Percentiles rank a stretch among this genome's conserved stretches.
Conservation (phyloP, 108 stramenopile genomes). For the Ochromonas danica region DNA sequence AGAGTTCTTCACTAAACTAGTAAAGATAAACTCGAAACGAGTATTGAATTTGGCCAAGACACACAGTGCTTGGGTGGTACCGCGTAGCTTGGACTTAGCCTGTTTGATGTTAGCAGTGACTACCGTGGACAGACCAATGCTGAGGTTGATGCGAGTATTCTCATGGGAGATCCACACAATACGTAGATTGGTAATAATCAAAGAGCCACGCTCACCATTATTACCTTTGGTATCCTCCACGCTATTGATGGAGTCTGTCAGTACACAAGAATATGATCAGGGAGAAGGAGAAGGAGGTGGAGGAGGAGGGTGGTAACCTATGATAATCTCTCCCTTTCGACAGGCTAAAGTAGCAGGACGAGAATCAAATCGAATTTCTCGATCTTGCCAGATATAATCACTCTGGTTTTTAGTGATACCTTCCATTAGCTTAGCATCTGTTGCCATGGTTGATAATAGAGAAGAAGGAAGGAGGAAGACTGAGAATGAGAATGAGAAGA, state of each 20-base stretch:
- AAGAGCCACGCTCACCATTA: conserved; percentile 50
- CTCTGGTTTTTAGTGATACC: conserved; percentile 1
- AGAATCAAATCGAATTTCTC: conserved; percentile 62
- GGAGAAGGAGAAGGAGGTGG: no score
- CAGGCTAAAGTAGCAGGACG: conserved; percentile 25
- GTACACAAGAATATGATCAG: no score
- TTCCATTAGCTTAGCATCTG: no score
- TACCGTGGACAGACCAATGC: conserved; percentile 52
- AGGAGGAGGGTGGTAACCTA: conserved; percentile 25
- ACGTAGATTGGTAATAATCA: conserved; percentile 61
- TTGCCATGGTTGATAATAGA: no score
- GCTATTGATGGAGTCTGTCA: conserved; percentile 61
- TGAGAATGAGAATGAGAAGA: no score
- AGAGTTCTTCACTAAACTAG: conserved; percentile 58
- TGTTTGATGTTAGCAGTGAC: conserved; percentile 52
- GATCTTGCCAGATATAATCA: conserved; percentile 60
- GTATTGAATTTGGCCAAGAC: conserved; percentile 49
- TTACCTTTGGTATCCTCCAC: conserved; percentile 55
- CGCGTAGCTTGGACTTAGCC: conserved; percentile 53
- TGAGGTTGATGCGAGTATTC: conserved; percentile 47
- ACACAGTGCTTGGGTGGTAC: conserved; percentile 62
- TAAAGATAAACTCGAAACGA: conserved; percentile 67
- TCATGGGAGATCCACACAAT: conserved; percentile 62
- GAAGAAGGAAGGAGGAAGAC: no score
- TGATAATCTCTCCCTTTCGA: conserved; percentile 53